phyloP scores from a whole-genome alignment of 1,284 basidiomycete species.

The Ceratobasidium sp. region DNA sequence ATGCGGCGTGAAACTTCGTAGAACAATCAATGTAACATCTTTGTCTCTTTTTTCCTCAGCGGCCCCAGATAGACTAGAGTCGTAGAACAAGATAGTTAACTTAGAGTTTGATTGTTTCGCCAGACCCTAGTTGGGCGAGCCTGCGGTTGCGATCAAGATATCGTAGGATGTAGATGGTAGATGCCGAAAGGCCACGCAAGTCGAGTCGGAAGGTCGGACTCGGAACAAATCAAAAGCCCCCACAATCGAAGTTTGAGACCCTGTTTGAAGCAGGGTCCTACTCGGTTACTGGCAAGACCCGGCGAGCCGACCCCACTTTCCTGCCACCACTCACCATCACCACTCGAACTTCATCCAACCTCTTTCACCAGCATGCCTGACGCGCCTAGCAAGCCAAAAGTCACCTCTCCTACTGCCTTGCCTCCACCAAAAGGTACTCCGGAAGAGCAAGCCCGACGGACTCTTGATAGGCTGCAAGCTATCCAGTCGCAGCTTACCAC shows the following conservation, averaged over 20 bases:
- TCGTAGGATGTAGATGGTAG: too few relatives aligned
- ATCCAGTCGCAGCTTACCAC: conserved; percentile 76
- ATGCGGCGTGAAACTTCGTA: too few relatives aligned
- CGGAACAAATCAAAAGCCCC: too few relatives aligned
- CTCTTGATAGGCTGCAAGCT: conserved; percentile 70
- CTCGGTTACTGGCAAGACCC: conserved; percentile 19
- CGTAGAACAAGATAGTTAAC: too few relatives aligned
- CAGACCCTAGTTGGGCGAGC: too few relatives aligned
- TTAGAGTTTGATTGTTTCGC: too few relatives aligned
- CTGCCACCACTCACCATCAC: background rate
- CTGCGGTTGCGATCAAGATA: too few relatives aligned
- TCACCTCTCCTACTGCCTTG: conserved; percentile 29
- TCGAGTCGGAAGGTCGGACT: too few relatives aligned
- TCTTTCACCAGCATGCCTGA: conserved; percentile 23
- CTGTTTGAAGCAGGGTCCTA: conserved; percentile 20
- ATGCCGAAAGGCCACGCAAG: too few relatives aligned
- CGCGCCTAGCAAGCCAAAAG: conserved; percentile 27
- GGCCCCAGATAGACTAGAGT: too few relatives aligned
- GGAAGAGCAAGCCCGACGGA: conserved; percentile 55
- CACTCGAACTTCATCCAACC: background rate
- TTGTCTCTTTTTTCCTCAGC: too few relatives aligned
- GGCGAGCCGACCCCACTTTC: background rate
- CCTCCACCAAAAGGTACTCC: conserved; percentile 26
- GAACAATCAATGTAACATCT: too few relatives aligned
- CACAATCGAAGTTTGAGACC: background rate